Conservation (phyloP, 306 rosid genomes). For the Mimosa bimucronata region DNA sequence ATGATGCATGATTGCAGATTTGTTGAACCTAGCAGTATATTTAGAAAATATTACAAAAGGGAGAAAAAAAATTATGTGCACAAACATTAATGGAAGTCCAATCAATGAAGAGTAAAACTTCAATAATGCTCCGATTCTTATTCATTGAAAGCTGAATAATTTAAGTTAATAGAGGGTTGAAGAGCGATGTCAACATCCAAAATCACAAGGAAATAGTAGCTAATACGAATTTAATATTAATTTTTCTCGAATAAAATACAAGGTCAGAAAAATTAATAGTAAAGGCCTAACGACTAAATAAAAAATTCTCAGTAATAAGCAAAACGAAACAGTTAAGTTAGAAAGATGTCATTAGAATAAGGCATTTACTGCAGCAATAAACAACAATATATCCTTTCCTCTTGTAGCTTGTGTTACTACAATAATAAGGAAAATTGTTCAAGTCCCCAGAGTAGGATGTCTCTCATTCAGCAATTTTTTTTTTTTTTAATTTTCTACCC, state of each 20-base stretch:
- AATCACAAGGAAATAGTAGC: not conserved
- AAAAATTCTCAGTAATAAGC: not conserved
- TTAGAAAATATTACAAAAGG: slow-evolving; percentile 27
- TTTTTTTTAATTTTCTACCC: not conserved
- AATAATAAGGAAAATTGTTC: not conserved
- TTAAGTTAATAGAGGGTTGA: not conserved
- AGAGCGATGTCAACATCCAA: not conserved
- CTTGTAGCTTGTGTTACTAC: not conserved
- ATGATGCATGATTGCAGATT: slow-evolving; percentile 86
- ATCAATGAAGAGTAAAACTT: not conserved
- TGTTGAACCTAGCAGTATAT: slow-evolving; percentile 74
- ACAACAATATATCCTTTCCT: not conserved
- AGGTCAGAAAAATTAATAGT: not conserved
- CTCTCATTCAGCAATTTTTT: slow-evolving; percentile 1
- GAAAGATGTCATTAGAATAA: not conserved
- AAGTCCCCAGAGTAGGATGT: slow-evolving; percentile 12
- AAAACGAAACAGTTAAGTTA: not conserved
- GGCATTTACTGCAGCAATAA: slow-evolving; percentile 2
- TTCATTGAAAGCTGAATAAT: not conserved
- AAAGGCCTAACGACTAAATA: not conserved
- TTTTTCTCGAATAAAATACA: not conserved
- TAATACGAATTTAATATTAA: not conserved
- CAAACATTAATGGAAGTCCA: not conserved
- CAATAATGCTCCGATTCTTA: not conserved
- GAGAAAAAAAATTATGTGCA: not conserved